These are phyloP conservation scores for Phellopilus nigrolimitatus DNA, from an alignment of 1,284 basidiomycete genomes.

Conservation along the genomic window DNA sequence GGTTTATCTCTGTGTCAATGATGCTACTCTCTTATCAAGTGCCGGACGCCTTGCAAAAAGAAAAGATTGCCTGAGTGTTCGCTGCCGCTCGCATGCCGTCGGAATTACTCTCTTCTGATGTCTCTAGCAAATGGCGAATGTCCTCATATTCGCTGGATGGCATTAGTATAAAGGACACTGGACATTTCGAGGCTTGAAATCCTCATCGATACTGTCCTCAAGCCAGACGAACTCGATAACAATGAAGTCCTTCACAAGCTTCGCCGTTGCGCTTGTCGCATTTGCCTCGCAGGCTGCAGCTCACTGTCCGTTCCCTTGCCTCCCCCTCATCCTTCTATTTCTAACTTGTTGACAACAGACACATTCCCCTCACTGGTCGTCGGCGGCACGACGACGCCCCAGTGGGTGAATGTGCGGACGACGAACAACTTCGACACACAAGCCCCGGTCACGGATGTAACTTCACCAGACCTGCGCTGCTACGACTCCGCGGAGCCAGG, in stretches of 20 bases:
- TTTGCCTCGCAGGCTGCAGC: constrained; percentile 11
- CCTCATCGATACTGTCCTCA: constrained; percentile 1
- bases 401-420: constrained; percentile 38
- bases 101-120: not conserved
- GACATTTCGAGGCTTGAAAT: not conserved
- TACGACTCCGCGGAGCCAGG: constrained; percentile 33
- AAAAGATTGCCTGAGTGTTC: not conserved
- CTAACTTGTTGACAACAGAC: constrained; percentile 27
- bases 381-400: constrained; percentile 32
- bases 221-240: not conserved
- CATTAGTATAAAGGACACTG: not conserved
- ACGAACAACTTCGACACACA: constrained; percentile 42
- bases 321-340: not conserved
- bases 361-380: constrained; percentile 39
- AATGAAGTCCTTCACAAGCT: constrained; percentile 15
- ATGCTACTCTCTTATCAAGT: not conserved
- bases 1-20: not conserved
- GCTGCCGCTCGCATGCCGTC: not conserved
- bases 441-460: constrained; percentile 36
- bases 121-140: not conserved
- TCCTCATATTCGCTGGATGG: not conserved
- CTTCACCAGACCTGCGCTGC: constrained; percentile 36
- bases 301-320: constrained; percentile 15
- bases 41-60: not conserved
- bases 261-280: constrained; percentile 5